These are phyloP conservation scores for Parmelia sp. DNA, from an alignment of 495 filamentous ascomycete species.

Conservation along the genomic window DNA sequence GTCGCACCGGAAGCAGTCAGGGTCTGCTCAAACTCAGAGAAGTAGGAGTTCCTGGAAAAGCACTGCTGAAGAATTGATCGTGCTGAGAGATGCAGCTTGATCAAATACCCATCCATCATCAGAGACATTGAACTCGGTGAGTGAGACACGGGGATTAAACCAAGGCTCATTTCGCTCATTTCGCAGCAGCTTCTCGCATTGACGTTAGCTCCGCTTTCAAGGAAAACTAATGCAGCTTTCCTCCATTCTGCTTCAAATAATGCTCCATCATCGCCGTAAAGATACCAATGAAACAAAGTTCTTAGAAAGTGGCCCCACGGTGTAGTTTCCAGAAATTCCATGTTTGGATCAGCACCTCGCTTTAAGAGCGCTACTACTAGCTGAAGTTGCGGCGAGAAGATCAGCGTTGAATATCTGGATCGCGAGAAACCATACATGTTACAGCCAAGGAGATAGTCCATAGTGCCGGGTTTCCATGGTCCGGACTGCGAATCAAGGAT, in stretches of 20 bases:
- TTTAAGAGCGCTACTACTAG: neutral
- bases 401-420: too few relatives aligned
- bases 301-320: neutral
- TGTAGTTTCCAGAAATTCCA: neutral
- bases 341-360: neutral
- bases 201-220: neutral
- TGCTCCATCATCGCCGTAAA: too few relatives aligned
- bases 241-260: neutral
- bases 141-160: too few relatives aligned
- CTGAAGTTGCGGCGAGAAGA: neutral
- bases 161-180: neutral
- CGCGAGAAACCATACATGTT: neutral
- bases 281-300: too few relatives aligned
- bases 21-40: neutral
- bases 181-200: neutral
- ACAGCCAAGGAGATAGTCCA: neutral
- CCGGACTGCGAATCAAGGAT: neutral
- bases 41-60: neutral
- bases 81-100: neutral
- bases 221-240: neutral
- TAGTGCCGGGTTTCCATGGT: too few relatives aligned
- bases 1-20: neutral
- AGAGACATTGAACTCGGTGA: neutral
- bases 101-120: neutral
- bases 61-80: neutral